Evolutionary conservation across 148 eudicot species (phyloP), one percentile per base, ranked within the genome.

Genomic region (Camellia japonica): DNA sequence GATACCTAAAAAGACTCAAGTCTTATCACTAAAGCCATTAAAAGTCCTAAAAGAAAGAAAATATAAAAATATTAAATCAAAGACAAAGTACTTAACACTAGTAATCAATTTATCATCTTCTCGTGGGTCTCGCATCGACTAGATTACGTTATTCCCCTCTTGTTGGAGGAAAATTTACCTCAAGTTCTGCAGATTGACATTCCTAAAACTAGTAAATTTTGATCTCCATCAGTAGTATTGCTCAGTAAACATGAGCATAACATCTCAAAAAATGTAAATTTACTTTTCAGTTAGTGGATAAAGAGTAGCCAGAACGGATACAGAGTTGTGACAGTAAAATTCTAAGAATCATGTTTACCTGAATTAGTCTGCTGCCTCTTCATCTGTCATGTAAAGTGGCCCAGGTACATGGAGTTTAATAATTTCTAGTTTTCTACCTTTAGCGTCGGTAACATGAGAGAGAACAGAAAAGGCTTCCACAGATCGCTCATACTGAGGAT

Each of bases 371-470:
- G 88, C 89, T 76, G 93, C 92, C 87, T 96, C 99, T 82, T 93
- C 92, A 5, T 88, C 88, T 44, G 95, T 96, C 98, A 96, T 88
- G 83, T 87, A 87, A 74, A 96, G 81, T 30, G 98, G 97, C 58
- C 91, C 91, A 51, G 99, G 99, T 52, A 96, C 85, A 76, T 96
- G 98, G 81, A 96, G 94, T 87, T 96, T 96, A 47, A 96, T 84
- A 54, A 92, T 86, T 83, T 96, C 79, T n/a, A 96, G 75, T 81
- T 91, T 89, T 85, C 99, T 93, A 82, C 93, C 94, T 58, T 85
- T 85, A 82, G 99, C 97, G 83, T 96, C 99, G 47, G 87, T 80
- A 75, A 87, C 64, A 76, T 84, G 92, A 38, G 89, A 89, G 71
- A 93, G 95, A 84, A 93, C 84, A 61, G 88, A 84, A 56, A 89